Percentiles rank a stretch among this genome's conserved stretches.
Evolutionary conservation across 2,329 filamentous ascomycete species (phyloP).

Genomic region (Botrytis galanthina): DNA sequence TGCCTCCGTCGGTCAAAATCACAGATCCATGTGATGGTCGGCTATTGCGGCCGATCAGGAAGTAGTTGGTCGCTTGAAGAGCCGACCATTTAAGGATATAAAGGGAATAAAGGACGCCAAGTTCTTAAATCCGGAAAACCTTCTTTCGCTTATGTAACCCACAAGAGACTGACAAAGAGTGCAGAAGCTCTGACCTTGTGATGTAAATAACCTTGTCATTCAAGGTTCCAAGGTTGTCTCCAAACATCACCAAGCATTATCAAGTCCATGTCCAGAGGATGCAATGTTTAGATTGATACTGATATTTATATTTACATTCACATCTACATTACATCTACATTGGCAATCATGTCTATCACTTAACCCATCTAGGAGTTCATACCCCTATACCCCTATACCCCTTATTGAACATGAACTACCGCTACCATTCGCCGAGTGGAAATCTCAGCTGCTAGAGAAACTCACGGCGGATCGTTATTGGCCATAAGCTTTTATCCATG

Average conservation of each 20-base stretch:
- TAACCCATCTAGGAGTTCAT: no score
- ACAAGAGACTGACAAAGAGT: not conserved
- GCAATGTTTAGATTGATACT: no score
- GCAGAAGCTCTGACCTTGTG: not conserved
- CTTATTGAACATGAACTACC: not conserved
- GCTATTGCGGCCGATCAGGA: no score
- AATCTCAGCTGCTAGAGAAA: not conserved
- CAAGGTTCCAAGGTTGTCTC: not conserved
- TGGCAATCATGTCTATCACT: not conserved
- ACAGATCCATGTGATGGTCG: not conserved
- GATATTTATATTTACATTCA: no score
- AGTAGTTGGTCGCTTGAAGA: no score
- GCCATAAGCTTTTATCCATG: not conserved
- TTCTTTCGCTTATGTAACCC: conserved; percentile 1
- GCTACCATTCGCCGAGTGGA: not conserved
- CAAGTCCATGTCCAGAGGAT: not conserved
- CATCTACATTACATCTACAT: no score
- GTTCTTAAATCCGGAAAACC: not conserved
- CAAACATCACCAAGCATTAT: not conserved
- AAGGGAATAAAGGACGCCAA: not conserved
- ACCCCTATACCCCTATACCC: no score
- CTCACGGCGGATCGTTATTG: not conserved
- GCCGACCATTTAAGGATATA: not conserved
- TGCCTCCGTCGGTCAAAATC: not conserved
- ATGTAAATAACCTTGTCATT: no score